Evolutionary conservation across 768 basidiomycete species (phyloP).

Genomic region (Macrocybe gigantea): DNA sequence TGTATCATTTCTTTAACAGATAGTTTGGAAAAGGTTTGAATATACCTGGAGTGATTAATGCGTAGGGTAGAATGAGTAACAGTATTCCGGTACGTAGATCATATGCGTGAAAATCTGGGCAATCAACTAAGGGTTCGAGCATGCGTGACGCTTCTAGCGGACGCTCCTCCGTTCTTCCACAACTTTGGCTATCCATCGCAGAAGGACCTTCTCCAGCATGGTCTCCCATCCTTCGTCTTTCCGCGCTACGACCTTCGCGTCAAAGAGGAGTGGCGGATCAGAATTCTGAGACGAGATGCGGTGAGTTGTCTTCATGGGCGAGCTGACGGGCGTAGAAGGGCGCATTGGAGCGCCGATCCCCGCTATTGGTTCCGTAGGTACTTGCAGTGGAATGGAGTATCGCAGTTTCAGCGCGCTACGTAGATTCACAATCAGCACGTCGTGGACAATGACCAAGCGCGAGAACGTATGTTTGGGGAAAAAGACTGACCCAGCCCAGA

Average conservation of each 20-base stretch:
- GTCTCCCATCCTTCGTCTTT: constrained; percentile 76
- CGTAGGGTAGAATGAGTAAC: too few species aligned
- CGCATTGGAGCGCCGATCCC: constrained; percentile 10
- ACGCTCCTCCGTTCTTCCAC: constrained; percentile 54
- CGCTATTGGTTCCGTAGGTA: constrained; percentile 31
- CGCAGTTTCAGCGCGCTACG: constrained; percentile 74
- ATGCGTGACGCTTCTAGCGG: not conserved
- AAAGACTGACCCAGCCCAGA: constrained; percentile 75
- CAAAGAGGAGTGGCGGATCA: constrained; percentile 44
- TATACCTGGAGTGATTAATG: too few species aligned
- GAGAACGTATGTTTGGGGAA: not conserved
- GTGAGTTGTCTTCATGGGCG: constrained; percentile 24
- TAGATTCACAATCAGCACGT: too few species aligned
- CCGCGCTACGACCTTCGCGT: constrained; percentile 66
- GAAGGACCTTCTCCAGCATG: constrained; percentile 62
- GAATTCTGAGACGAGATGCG: constrained; percentile 26
- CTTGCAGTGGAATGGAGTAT: constrained; percentile 66
- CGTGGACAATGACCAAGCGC: not conserved
- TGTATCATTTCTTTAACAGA: too few species aligned
- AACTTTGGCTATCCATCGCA: constrained; percentile 63
- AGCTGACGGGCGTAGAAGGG: constrained; percentile 20
- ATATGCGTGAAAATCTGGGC: too few species aligned
- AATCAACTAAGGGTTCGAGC: too few species aligned
- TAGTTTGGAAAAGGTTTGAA: too few species aligned
- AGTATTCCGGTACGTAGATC: too few species aligned